These are phyloP conservation scores for Huntiella omanensis DNA, from an alignment of 2,329 filamentous ascomycete genomes.

Conservation along the genomic window DNA sequence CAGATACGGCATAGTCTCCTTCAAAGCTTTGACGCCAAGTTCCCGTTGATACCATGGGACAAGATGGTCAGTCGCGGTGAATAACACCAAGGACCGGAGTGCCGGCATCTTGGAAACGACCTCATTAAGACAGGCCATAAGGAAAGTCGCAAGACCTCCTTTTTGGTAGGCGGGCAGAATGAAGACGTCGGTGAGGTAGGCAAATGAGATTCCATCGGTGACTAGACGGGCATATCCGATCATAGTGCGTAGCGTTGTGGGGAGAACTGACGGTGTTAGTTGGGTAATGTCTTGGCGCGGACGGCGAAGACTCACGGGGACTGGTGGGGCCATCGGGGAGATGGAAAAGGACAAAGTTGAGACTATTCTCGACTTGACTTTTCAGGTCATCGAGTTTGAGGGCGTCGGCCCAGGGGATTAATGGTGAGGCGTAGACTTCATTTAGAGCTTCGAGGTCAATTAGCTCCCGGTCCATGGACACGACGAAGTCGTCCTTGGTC, in stretches of 20 bases:
- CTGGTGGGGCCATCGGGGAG: slow-evolving; percentile 18
- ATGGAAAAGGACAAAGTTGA: slow-evolving; percentile 41
- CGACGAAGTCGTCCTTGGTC: slow-evolving; percentile 35
- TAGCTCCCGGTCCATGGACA: slow-evolving; percentile 40
- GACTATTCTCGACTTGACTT: slow-evolving; percentile 35
- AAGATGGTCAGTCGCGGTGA: slow-evolving; percentile 21
- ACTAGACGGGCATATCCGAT: slow-evolving; percentile 34
- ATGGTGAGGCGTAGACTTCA: slow-evolving; percentile 33
- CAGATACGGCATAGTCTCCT: slow-evolving; percentile 16
- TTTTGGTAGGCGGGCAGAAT: slow-evolving; percentile 39
- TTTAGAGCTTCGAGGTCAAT: slow-evolving; percentile 36
- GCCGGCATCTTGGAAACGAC: slow-evolving; percentile 34
- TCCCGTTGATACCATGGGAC: slow-evolving; percentile 28
- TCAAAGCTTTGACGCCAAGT: slow-evolving; percentile 26
- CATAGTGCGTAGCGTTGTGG: slow-evolving; percentile 18
- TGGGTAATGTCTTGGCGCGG: neutral
- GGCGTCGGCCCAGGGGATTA: slow-evolving; percentile 41
- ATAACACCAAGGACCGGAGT: slow-evolving; percentile 39
- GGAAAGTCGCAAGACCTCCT: slow-evolving; percentile 43
- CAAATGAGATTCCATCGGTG: slow-evolving; percentile 51
- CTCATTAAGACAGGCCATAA: slow-evolving; percentile 42
- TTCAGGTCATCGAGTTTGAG: slow-evolving; percentile 29
- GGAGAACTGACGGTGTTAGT: slow-evolving; percentile 16
- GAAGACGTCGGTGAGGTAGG: slow-evolving; percentile 51
- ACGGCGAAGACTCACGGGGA: neutral